Percentiles rank a stretch among this genome's conserved stretches.
Conservation (phyloP, 352 stramenopile species). For the Phytopythium aichiense region DNA sequence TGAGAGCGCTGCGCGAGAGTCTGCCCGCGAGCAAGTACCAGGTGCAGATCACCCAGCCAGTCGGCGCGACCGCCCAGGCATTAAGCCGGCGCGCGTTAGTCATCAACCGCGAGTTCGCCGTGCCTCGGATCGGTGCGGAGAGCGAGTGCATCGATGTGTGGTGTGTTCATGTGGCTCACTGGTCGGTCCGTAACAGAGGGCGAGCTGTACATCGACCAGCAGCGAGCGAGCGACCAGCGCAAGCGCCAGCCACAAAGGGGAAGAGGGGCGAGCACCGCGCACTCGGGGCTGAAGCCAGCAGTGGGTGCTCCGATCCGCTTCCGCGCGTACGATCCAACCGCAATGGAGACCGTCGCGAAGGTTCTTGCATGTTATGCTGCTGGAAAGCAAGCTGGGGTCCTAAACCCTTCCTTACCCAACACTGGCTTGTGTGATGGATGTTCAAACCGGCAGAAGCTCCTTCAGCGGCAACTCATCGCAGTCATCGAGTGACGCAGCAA, state of each 20-base stretch:
- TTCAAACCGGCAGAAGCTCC: constrained; percentile 16
- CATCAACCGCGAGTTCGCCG: constrained; percentile 39
- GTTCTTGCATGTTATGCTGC: constrained; percentile 9
- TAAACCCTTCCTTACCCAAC: too few species aligned
- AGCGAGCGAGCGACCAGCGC: constrained; percentile 19
- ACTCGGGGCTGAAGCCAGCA: background rate
- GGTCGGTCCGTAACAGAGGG: constrained; percentile 24
- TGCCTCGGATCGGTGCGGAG: constrained; percentile 53
- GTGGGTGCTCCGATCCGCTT: constrained; percentile 11
- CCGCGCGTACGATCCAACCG: constrained; percentile 29
- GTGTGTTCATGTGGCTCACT: background rate
- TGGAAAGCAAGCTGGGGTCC: too few species aligned
- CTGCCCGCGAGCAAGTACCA: constrained; percentile 43
- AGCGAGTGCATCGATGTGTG: background rate
- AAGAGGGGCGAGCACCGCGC: background rate
- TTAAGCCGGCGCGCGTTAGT: constrained; percentile 32
- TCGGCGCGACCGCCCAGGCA: constrained; percentile 8
- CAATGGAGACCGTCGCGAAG: constrained; percentile 40
- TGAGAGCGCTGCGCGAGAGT: constrained; percentile 34
- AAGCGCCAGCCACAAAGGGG: constrained; percentile 10
- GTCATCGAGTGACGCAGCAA: constrained; percentile 1
- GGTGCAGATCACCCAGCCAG: constrained; percentile 33
- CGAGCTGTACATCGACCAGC: constrained; percentile 44
- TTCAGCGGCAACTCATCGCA: constrained; percentile 27
- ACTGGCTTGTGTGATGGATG: too few species aligned